phyloP scores from a whole-genome alignment of 129 eudicot species.

The Arctium lappa region DNA sequence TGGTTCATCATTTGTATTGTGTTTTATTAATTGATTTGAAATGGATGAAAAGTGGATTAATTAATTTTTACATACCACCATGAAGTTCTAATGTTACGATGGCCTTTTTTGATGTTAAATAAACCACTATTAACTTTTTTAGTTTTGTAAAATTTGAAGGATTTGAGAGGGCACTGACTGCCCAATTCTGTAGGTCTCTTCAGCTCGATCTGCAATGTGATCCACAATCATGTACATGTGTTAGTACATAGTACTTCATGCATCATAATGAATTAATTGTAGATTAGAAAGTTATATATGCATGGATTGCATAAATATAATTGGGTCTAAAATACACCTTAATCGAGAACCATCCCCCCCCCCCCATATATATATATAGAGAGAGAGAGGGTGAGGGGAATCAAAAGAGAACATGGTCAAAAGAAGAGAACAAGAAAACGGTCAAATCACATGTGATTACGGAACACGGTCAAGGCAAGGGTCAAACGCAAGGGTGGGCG shows the following conservation, averaged over 20 bases:
- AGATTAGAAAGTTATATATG: background rate
- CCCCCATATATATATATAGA: background rate
- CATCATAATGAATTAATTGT: background rate
- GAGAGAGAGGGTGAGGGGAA: too few species aligned
- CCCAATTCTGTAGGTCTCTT: slow-evolving; percentile 35
- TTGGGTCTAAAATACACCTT: background rate
- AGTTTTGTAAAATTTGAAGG: slow-evolving; percentile 47
- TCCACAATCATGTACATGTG: background rate
- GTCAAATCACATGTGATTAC: too few species aligned
- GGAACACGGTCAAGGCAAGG: too few species aligned
- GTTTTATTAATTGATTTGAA: background rate
- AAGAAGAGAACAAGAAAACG: too few species aligned
- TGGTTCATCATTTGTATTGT: background rate
- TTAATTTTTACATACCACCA: slow-evolving; percentile 48
- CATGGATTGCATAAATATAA: background rate
- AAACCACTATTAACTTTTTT: slow-evolving; percentile 36
- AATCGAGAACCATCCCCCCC: background rate
- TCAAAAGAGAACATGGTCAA: too few species aligned
- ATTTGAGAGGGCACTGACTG: slow-evolving; percentile 42
- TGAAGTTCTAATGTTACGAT: slow-evolving; percentile 44
- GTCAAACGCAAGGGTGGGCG: too few species aligned
- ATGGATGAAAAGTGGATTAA: background rate
- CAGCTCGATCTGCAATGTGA: slow-evolving; percentile 35
- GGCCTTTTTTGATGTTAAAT: slow-evolving; percentile 33
- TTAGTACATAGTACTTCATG: background rate